Base-by-base conservation (phyloP, 331 rosid species). In the Ulmus americana region DNA sequence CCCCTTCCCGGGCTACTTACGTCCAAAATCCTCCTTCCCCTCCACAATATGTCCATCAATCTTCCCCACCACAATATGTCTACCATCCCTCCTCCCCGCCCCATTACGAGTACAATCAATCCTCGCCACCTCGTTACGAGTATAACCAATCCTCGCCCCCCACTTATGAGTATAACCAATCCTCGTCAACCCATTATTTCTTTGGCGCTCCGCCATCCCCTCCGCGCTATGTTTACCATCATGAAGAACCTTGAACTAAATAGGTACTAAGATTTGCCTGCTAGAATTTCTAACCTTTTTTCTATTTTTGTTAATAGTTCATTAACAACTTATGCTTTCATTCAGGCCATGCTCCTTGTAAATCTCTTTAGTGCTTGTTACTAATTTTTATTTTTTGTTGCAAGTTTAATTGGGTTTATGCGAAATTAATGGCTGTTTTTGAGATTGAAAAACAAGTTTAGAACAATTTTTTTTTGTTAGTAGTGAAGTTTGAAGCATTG, bases 1-100 rank as follows among this genome's bases (percentile, higher is more conserved):
- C 94, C 50, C 78, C 86, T 40, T 75, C 94, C 6, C 82, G 90
- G 11, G 79, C 68, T 8, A 76, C 46, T 61, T 41, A 64, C 0
- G 49, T 50, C 11, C 76, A 75, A 65, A 80, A 72, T 63, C 52
- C 77, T 10, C 54, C 79, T 1, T 45, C 67, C 7, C 75, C 82
- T 9, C 73, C 80, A 42, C 79, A 61, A 0, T 67, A 81, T 22
- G 56, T 10, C 63, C 64, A 74, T 35, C 70, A 75, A 12, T 47
- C 83, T 8, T 76, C 85, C 45, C 65, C 82, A 5, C 84, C 85
- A 8, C 72, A 56, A 41, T 83, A 82, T 50, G 70, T 57, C 41
- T 63, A 77, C 42, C 71, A 20, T 68, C 81, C 74, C 10, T 61
- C 79, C n/a, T 69, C 88, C 1, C 85, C 82, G 0, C 82, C 83